Evolutionary conservation across 805 yeast genomes (phyloP).

Genomic region (Saturnispora galanensis): DNA sequence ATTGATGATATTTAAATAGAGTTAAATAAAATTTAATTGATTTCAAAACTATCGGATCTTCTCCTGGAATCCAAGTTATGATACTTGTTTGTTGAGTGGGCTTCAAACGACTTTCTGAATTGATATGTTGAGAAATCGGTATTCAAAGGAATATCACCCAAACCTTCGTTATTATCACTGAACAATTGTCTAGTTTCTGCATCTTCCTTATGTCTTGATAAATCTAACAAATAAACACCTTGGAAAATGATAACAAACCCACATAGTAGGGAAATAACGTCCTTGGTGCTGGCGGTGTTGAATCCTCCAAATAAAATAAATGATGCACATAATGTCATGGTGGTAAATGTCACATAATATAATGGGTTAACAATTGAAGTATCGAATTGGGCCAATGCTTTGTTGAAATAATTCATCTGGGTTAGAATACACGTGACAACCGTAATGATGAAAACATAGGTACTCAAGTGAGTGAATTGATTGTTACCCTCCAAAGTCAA

Average conservation of each 20-base stretch:
- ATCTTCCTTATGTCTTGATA: constrained; percentile 57
- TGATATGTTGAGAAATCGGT: constrained; percentile 68
- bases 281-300: constrained; percentile 71
- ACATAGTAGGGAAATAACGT: constrained; percentile 69
- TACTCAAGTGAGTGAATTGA: constrained; percentile 77
- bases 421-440: constrained; percentile 77
- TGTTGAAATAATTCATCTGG: constrained; percentile 90
- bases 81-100: constrained; percentile 17
- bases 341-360: constrained; percentile 85
- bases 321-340: constrained; percentile 77
- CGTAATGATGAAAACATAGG: constrained; percentile 69
- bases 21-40: background rate
- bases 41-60: constrained; percentile 52
- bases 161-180: constrained; percentile 38
- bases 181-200: constrained; percentile 32
- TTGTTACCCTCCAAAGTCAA: constrained; percentile 76
- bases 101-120: constrained; percentile 68
- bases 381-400: constrained; percentile 87
- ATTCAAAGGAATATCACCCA: constrained; percentile 64
- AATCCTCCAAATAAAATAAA: constrained; percentile 81
- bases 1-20: constrained; percentile 78
- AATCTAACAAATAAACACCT: constrained; percentile 76
- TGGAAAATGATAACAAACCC: constrained; percentile 82
- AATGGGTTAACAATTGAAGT: constrained; percentile 87
- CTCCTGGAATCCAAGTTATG: constrained; percentile 30